Evolutionary conservation across 208 protist genomes (phyloP).

Genomic region (Crithidia bombi): DNA sequence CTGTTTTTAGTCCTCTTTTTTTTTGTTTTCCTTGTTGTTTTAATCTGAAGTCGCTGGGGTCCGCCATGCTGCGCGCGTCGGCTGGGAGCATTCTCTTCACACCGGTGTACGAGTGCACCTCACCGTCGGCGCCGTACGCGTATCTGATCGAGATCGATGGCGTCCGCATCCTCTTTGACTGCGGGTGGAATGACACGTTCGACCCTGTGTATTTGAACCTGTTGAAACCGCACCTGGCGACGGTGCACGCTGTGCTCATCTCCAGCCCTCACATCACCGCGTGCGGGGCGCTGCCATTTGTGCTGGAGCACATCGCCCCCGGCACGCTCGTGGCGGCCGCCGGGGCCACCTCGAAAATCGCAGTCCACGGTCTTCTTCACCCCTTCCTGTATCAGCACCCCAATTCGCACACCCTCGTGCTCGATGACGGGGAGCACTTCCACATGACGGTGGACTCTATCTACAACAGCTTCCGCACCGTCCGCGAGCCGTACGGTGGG

Average conservation of each 20-base stretch:
- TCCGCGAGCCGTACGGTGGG: constrained; percentile 78
- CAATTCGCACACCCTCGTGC: constrained; percentile 54
- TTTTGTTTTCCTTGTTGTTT: no score
- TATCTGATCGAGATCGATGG: constrained; percentile 87
- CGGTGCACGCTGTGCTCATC: constrained; percentile 77
- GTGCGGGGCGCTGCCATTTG: constrained; percentile 87
- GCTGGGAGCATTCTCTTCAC: constrained; percentile 44
- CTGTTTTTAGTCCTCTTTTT: no score
- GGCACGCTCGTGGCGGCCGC: constrained; percentile 70
- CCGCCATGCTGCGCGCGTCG: constrained; percentile 50
- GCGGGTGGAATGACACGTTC: constrained; percentile 84
- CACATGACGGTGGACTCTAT: constrained; percentile 81
- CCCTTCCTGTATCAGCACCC: constrained; percentile 82
- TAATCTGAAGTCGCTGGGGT: background rate
- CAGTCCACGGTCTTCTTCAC: constrained; percentile 77
- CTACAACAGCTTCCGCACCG: constrained; percentile 84
- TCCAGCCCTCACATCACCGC: constrained; percentile 77
- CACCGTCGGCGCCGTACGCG: constrained; percentile 53
- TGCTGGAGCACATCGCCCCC: constrained; percentile 69
- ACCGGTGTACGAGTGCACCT: constrained; percentile 45
- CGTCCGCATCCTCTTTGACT: constrained; percentile 84
- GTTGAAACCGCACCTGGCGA: constrained; percentile 52
- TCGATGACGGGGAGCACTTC: constrained; percentile 41
- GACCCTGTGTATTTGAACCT: constrained; percentile 49
- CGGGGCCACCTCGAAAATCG: constrained; percentile 77